These are phyloP conservation scores for Mycosphaerella sp. DNA, from an alignment of 2,329 filamentous ascomycete genomes.

Conservation along the genomic window DNA sequence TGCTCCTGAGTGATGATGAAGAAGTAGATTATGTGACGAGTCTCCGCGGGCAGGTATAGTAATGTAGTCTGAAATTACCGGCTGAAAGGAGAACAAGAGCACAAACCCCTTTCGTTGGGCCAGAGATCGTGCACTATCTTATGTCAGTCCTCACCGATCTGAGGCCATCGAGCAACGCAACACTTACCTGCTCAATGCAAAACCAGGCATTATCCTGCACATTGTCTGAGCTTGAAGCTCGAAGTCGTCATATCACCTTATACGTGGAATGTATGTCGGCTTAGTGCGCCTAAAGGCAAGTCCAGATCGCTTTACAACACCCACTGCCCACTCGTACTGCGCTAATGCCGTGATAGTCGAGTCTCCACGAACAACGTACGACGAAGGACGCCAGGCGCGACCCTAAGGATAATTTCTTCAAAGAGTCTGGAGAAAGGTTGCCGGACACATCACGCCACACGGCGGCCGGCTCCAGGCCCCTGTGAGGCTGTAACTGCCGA, in stretches of 20 bases:
- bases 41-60: neutral
- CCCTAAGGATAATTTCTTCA: neutral
- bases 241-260: neutral
- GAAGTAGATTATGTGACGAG: conserved; percentile 7
- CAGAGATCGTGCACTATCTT: conserved; percentile 3
- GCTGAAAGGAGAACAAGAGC: conserved; percentile 3
- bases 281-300: neutral
- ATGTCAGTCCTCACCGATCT: neutral
- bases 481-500: too few relatives aligned
- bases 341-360: neutral
- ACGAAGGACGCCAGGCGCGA: neutral
- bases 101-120: neutral
- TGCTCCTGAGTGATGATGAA: neutral
- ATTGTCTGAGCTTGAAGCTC: neutral
- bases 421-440: conserved; percentile 6
- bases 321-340: too few relatives aligned
- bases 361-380: neutral
- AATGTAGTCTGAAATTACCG: neutral
- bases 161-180: neutral
- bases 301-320: neutral
- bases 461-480: neutral
- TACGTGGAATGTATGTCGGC: neutral
- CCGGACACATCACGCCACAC: conserved; percentile 13
- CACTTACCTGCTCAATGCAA: neutral
- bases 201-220: neutral